Base-by-base conservation (phyloP, 106 monocot species). In the Dioscorea zingiberensis region DNA sequence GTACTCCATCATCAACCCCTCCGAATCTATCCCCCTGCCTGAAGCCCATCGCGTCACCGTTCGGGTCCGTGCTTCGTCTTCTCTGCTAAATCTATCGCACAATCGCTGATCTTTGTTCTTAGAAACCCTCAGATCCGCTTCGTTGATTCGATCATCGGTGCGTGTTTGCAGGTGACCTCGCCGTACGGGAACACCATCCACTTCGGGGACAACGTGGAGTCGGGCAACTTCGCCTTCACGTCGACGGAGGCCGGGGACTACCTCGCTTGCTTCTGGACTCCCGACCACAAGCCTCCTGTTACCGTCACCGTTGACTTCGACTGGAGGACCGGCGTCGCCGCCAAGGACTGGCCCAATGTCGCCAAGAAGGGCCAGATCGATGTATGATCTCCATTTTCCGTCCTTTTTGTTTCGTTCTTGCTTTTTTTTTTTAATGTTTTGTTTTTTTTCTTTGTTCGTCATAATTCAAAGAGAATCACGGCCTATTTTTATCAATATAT, bases 301-400 rank as follows among this genome's bases (percentile, higher is more conserved):
- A 83, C 83, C 13, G 26, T 92, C 25, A 77, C 86, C 13, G 21
- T 97, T 1, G 97, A 97, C 28, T 92, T 97, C 58, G 97, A 97
- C 13, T 97, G 97, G 97, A 81, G 74, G 76, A 86, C 77, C 22
- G 97, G 97, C 8, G 76, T 92, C 45, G 83, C 92, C 27, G 92
- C 97, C 7, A 97, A 85, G 66, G 97, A 97, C 63, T 97, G 92
- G 92, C 19, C 81, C 6, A 92, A 64, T 48, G 88, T 97, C 23
- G 97, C 97, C 64, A 97, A 97, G 79, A 97, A 97, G 60, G 92
- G 88, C 4, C 83, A 86, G 79, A 84, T 97, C 56, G 97, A 92
- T 79, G 97, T 97, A 69, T 80, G 82, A 54, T 38, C 29, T 47
- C 27, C 10, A 8, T 45, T 21, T 15, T 47, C 29, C n/a, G 14